Base-by-base conservation (phyloP, 768 basidiomycete genomes). In the Hydnomerulius pinastri region DNA sequence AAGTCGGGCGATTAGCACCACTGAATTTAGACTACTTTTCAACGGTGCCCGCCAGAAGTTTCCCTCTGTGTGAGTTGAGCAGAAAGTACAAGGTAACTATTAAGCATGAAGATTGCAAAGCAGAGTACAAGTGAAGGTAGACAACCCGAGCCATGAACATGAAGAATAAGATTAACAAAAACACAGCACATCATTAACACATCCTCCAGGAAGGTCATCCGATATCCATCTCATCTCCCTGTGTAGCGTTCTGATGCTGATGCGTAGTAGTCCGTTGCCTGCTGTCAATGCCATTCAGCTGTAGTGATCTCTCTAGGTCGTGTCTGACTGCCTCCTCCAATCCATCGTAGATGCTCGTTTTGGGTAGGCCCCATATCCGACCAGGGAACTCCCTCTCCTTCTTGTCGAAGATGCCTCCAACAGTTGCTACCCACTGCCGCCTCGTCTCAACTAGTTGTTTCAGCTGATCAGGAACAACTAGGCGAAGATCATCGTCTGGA, bases 311-410 rank as follows among this genome's bases (percentile, higher is more conserved):
- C 43, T 65, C 63, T 21, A 69, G 62, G 46, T 75, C 70, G 54
- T 59, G 70, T 41, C 67, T 64, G 7, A 86, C 76, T 55, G 83
- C 83, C 49, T 86, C 84, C 4, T 89, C 85, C 43, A 92, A 68
- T 18, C 86, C 93, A 44, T 79, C 77, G 66, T 81, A 98, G 10
- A 95, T 71, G 64, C 87, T 92, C 71, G 71, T 75, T 67, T 74
- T 69, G 2, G 92, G 92, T 15, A 94, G 73, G n/a, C 88, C 90
- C 72, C 79, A 89, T 61, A 89, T 83, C 57, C 85, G 72, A 41
- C 92, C 87, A 0, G 86, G 85, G 39, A 65, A 69, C 49, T 77
- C 76, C 59, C 67, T 66, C 71, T 89, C 85, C 77, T 87, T 86
- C 70, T 80, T 74, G 25, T 87, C 85, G 60, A 98, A 92, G 51